phyloP scores from a whole-genome alignment of 2,329 filamentous ascomycete species.

The Xylaria multiplex region DNA sequence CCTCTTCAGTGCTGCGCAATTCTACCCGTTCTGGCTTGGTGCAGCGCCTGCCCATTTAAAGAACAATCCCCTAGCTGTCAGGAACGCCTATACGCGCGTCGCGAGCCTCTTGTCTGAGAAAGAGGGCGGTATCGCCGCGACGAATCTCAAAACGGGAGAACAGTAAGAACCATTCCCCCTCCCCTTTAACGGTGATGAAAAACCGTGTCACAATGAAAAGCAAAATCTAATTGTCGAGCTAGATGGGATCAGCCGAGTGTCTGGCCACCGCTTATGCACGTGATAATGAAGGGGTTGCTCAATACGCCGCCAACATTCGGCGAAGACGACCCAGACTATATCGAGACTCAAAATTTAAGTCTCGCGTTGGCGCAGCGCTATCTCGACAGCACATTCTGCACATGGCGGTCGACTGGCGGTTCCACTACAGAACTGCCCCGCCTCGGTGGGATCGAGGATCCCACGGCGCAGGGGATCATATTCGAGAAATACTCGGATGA shows the following conservation, averaged over 20 bases:
- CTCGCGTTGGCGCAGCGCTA: constrained; percentile 71
- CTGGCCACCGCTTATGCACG: constrained; percentile 74
- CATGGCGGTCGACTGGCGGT: constrained; percentile 74
- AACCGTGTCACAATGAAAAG: neutral
- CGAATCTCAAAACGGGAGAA: constrained; percentile 69
- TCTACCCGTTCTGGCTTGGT: constrained; percentile 76
- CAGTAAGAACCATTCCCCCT: constrained; percentile 25
- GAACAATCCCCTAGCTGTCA: constrained; percentile 67
- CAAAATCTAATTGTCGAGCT: constrained; percentile 14
- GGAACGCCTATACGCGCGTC: constrained; percentile 64
- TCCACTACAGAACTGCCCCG: constrained; percentile 63
- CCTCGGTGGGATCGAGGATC: constrained; percentile 57
- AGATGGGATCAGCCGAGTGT: constrained; percentile 75
- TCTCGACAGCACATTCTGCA: constrained; percentile 74
- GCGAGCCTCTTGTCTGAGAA: constrained; percentile 61
- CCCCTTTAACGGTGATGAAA: neutral
- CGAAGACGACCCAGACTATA: constrained; percentile 62
- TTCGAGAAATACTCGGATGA: constrained; percentile 76
- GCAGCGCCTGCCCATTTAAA: constrained; percentile 67
- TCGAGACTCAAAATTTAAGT: constrained; percentile 64
- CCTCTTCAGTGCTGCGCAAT: constrained; percentile 67
- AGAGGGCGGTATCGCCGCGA: constrained; percentile 68
- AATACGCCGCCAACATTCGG: constrained; percentile 68
- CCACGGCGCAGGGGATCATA: constrained; percentile 65
- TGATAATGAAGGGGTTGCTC: constrained; percentile 69